Evolutionary conservation across 129 eudicot species (phyloP).

Genomic region (Flaveria trinervia): DNA sequence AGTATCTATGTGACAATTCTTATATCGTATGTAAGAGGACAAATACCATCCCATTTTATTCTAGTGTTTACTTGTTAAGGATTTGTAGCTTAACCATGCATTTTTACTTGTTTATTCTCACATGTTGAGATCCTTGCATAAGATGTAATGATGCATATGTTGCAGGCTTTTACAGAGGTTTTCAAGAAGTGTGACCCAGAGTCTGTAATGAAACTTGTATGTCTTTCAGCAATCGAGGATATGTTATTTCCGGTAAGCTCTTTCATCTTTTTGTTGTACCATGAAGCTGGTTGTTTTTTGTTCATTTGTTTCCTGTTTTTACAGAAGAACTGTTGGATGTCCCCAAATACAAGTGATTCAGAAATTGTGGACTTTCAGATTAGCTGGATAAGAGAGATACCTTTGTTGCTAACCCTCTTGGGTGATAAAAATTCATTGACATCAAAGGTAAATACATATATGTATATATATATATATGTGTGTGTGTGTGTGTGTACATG

Average conservation of each 20-base stretch:
- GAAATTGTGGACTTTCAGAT: slow-evolving; percentile 49
- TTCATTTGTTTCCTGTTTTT: neutral
- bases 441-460: slow-evolving; percentile 48
- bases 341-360: slow-evolving; percentile 47
- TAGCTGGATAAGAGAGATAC: slow-evolving; percentile 71
- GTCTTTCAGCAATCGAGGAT: slow-evolving; percentile 77
- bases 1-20: no score
- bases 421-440: slow-evolving; percentile 54
- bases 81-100: neutral
- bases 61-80: slow-evolving; percentile 1
- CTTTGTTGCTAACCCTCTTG: slow-evolving; percentile 53
- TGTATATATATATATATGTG: neutral
- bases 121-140: slow-evolving; percentile 21
- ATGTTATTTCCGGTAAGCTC: slow-evolving; percentile 78
- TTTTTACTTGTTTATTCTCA: slow-evolving; percentile 8
- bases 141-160: neutral
- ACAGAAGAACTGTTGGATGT: slow-evolving; percentile 45
- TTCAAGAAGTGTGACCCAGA: slow-evolving; percentile 64
- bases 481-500: neutral
- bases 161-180: slow-evolving; percentile 80
- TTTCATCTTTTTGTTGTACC: slow-evolving; percentile 1
- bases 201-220: slow-evolving; percentile 69
- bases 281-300: slow-evolving; percentile 3
- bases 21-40: no score
- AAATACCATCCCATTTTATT: neutral